These are phyloP conservation scores for Suillus sp. DNA, from an alignment of 768 basidiomycete genomes.

Conservation along the genomic window DNA sequence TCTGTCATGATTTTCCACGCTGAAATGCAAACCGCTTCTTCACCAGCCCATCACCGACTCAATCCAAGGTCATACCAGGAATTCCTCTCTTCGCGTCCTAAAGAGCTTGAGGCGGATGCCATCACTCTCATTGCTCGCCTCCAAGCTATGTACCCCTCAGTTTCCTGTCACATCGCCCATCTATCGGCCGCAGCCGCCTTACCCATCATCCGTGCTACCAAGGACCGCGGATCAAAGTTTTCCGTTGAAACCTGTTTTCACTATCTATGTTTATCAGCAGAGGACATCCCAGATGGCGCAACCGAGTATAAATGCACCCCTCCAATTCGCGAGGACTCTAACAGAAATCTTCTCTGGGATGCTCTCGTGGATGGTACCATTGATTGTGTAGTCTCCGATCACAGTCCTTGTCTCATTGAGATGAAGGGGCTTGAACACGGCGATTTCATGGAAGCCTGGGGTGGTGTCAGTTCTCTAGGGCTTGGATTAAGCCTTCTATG, in stretches of 20 bases:
- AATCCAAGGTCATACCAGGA: constrained; percentile 69
- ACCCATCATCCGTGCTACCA: constrained; percentile 72
- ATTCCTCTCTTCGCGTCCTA: constrained; percentile 87
- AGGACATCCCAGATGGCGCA: constrained; percentile 69
- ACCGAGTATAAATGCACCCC: constrained; percentile 97
- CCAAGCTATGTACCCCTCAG: constrained; percentile 58
- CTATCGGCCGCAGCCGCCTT: constrained; percentile 86
- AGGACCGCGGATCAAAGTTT: constrained; percentile 61
- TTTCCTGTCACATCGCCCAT: constrained; percentile 96
- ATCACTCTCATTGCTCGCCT: constrained; percentile 75
- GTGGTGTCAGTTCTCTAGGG: constrained; percentile 90
- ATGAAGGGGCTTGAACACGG: constrained; percentile 80
- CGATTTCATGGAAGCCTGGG: constrained; percentile 90
- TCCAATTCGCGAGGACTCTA: constrained; percentile 76
- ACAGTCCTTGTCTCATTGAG: constrained; percentile 84
- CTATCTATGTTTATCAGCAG: constrained; percentile 80
- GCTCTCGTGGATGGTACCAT: constrained; percentile 82
- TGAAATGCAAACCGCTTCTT: constrained; percentile 59
- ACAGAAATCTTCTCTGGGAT: constrained; percentile 78
- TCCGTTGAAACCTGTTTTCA: constrained; percentile 99
- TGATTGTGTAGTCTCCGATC: constrained; percentile 94
- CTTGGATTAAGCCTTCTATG: constrained; percentile 86
- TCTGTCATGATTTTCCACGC: constrained; percentile 89
- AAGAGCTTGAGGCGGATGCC: constrained; percentile 76
- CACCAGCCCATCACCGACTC: constrained; percentile 22